These are phyloP conservation scores for Zopfia rhizophila DNA, from an alignment of 2,329 filamentous ascomycete genomes.

Conservation along the genomic window DNA sequence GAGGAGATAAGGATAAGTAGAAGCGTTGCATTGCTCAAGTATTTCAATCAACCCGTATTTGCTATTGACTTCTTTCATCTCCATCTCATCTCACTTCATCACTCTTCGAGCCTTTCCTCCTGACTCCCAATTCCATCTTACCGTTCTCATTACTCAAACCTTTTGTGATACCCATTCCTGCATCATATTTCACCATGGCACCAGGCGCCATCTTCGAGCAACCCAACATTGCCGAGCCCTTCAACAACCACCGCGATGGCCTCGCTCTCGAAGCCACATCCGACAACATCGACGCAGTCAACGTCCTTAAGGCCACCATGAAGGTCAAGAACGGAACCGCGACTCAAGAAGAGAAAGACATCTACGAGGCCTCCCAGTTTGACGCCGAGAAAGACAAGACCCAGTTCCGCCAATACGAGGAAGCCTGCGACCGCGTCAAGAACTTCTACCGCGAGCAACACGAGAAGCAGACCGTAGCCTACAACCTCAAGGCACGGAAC, in stretches of 20 bases:
- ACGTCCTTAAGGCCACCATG: conserved; percentile 67
- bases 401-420: conserved; percentile 83
- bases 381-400: conserved; percentile 81
- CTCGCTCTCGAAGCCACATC: conserved; percentile 68
- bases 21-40: conserved; percentile 15
- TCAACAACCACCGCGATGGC: conserved; percentile 64
- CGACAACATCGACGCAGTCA: conserved; percentile 69
- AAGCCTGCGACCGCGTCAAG: conserved; percentile 85
- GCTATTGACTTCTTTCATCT: background rate
- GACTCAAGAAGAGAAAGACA: conserved; percentile 57
- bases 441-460: conserved; percentile 82
- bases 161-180: conserved; percentile 31
- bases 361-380: conserved; percentile 72
- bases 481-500: conserved; percentile 84
- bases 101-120: conserved; percentile 4
- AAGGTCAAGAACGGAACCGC: conserved; percentile 60
- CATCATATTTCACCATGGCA: conserved; percentile 51
- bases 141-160: too few species aligned
- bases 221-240: conserved; percentile 55
- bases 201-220: conserved; percentile 56
- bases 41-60: conserved; percentile 1
- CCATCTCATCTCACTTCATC: conserved; percentile 1
- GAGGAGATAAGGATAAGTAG: conserved; percentile 35
- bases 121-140: conserved; percentile 6
- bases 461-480: conserved; percentile 79